phyloP scores from a whole-genome alignment of 2,329 filamentous ascomycete genomes.

The Colletotrichum lupini region DNA sequence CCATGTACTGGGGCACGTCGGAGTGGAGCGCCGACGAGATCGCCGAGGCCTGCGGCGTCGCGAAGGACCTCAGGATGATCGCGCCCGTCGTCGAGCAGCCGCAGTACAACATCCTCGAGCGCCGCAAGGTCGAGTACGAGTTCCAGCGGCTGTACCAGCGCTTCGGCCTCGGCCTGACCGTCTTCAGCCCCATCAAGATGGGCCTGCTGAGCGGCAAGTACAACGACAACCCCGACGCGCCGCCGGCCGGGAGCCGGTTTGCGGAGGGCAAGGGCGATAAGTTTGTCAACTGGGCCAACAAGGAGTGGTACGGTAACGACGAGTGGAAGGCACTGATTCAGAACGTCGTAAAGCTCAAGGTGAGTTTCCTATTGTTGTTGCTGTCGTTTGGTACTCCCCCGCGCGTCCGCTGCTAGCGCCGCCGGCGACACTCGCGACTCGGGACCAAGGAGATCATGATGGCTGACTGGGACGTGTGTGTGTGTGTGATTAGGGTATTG shows the following conservation, averaged over 20 bases:
- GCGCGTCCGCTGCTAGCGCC: background rate
- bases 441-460: background rate
- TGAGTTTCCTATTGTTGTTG: background rate
- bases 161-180: slow-evolving; percentile 69
- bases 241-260: slow-evolving; percentile 68
- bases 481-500: slow-evolving; percentile 53
- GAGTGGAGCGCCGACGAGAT: slow-evolving; percentile 79
- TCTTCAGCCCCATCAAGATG: slow-evolving; percentile 67
- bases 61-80: slow-evolving; percentile 70
- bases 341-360: slow-evolving; percentile 54
- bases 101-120: slow-evolving; percentile 72
- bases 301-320: slow-evolving; percentile 62
- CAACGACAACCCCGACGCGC: slow-evolving; percentile 62
- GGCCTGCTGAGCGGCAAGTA: slow-evolving; percentile 76
- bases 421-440: background rate
- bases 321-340: slow-evolving; percentile 64
- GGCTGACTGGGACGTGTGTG: background rate
- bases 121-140: slow-evolving; percentile 72
- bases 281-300: slow-evolving; percentile 65
- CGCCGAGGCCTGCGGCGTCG: slow-evolving; percentile 68
- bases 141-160: slow-evolving; percentile 70
- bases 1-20: slow-evolving; percentile 78
- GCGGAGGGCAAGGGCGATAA: slow-evolving; percentile 63
- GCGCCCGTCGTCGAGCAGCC: slow-evolving; percentile 75
- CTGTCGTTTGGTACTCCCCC: background rate